Evolutionary conservation across 2,329 filamentous ascomycete species (phyloP), one percentile per base, ranked within the genome.

Genomic region (Diaporthe citriasiana): DNA sequence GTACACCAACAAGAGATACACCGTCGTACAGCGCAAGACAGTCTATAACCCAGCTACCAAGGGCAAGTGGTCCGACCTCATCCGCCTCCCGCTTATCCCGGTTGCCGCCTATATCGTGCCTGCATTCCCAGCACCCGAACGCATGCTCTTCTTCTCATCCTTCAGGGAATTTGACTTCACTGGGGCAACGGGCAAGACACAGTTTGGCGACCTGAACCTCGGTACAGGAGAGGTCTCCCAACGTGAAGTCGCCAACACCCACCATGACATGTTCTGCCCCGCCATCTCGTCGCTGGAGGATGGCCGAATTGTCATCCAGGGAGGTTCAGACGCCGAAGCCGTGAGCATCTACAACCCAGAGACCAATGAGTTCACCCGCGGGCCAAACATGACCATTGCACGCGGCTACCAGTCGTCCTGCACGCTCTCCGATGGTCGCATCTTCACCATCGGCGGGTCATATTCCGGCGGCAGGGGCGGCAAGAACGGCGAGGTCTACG

Each of bases 401-500:
- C 86, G 89, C 33, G 87, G 88, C 10, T 89, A 91, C 74, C 89
- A 91, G 68, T 80, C 88, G 0, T 85, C 86, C 0, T 81, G 85
- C 0, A 89, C 86, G 0, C 77, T 85, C 1, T 88, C 88, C 0
- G 84, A 89, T 73, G 89, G 89, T 6, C 82, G 85, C 0, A 84
- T 91, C 33, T 92, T 91, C 79, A 86, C 84, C 17, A 90, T 91
- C 50, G 90, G 90, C 25, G 90, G 90, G 5, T 89, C 87, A 0
- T 83, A 79, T 76, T 87, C 84, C 13, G 90, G 89, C 40, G 85
- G 82, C 0, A 72, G 77, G 5, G 83, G 85, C 42, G 83, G 83
- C 40, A 91, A 91, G 82, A 86, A 89, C 73, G 90, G 88, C 56
- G 90, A 92, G 77, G 79, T 90, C 25, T 90, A 85, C 78, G 81